Conservation (phyloP, 2,329 filamentous ascomycete genomes). For the Cercospora janseana region DNA sequence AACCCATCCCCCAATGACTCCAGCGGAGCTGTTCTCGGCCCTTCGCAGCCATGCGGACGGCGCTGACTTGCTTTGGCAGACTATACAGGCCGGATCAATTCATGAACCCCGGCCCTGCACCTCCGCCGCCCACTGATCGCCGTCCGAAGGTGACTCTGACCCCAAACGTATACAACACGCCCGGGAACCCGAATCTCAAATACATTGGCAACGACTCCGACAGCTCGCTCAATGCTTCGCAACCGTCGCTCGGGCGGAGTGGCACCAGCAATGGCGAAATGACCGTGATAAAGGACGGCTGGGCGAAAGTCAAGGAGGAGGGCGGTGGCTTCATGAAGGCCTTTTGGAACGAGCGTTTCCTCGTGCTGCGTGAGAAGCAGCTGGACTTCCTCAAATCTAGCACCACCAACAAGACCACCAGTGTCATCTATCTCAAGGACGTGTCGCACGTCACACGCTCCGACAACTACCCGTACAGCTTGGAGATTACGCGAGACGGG, state of each 20-base stretch:
- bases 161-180: conserved; percentile 67
- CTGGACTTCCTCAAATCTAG: conserved; percentile 94
- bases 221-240: conserved; percentile 42
- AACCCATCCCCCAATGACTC: background rate
- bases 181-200: conserved; percentile 64
- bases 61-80: conserved; percentile 37
- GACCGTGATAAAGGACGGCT: conserved; percentile 60
- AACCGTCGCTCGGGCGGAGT: conserved; percentile 43
- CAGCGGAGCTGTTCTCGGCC: conserved; percentile 8
- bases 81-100: conserved; percentile 68
- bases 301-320: conserved; percentile 86
- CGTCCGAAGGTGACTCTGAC: conserved; percentile 73
- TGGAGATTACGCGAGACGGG: conserved; percentile 89
- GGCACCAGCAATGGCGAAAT: conserved; percentile 41
- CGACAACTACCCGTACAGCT: conserved; percentile 85
- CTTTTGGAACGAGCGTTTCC: conserved; percentile 83
- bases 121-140: conserved; percentile 80
- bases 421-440: conserved; percentile 79
- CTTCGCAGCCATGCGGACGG: background rate
- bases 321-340: conserved; percentile 61
- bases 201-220: conserved; percentile 18
- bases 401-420: conserved; percentile 75
- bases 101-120: conserved; percentile 96
- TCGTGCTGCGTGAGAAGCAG: conserved; percentile 87
- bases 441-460: conserved; percentile 88